phyloP scores from a whole-genome alignment of 257 asterid genomes.

The Anisodus tanguticus region DNA sequence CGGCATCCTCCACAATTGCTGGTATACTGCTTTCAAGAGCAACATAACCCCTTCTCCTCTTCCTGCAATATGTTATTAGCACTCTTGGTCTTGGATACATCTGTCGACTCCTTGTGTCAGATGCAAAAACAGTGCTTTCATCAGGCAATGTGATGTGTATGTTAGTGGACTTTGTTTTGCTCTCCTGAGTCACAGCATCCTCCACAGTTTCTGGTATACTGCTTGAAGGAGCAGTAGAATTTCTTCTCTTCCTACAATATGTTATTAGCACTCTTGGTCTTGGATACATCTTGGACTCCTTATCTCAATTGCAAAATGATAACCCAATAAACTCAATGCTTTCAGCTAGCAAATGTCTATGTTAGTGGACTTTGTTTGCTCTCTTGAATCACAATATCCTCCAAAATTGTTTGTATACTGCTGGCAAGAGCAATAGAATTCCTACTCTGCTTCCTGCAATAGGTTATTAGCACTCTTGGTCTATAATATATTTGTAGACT shows the following conservation, averaged over 20 bases:
- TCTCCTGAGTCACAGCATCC: background rate
- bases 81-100: background rate
- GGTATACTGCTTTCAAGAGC: slow-evolving; percentile 14
- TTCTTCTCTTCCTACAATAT: slow-evolving; percentile 17
- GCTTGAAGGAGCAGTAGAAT: background rate
- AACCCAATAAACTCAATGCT: slow-evolving; percentile 25
- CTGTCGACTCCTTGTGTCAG: background rate
- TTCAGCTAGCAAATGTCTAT: slow-evolving; percentile 19
- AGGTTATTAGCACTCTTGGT: slow-evolving; percentile 19
- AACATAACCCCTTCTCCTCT: slow-evolving; percentile 14
- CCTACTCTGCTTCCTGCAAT: slow-evolving; percentile 10
- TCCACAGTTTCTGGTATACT: background rate
- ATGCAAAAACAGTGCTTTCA: background rate
- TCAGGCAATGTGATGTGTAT: background rate
- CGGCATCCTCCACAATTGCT: slow-evolving; percentile 9
- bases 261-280: slow-evolving; percentile 19
- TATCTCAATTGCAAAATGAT: background rate
- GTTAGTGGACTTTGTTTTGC: background rate
- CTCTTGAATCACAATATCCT: slow-evolving; percentile 2
- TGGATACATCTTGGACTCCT: background rate
- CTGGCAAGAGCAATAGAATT: slow-evolving; percentile 17
- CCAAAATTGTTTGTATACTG: background rate
- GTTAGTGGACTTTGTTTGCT: background rate
- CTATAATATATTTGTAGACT: background rate
- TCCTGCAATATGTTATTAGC: slow-evolving; percentile 10